Evolutionary conservation across 371 early-diverging fungal genomes (phyloP).

Genomic region (Mortierella sp.): DNA sequence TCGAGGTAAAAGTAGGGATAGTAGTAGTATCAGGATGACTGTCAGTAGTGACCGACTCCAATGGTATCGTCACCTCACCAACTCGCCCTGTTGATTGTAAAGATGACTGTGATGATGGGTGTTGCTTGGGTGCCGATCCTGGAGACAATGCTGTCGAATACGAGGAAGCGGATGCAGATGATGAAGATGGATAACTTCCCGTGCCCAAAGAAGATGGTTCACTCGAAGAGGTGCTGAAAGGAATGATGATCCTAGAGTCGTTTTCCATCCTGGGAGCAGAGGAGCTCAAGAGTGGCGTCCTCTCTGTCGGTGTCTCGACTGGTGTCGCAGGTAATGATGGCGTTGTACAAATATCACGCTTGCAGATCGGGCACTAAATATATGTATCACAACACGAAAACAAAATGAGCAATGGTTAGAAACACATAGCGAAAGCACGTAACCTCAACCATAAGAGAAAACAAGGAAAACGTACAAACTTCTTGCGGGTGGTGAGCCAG

Average conservation of each 20-base stretch:
- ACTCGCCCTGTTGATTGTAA: not conserved
- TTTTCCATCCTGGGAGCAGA: not conserved
- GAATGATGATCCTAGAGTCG: not conserved
- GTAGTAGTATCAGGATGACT: not conserved
- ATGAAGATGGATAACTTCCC: not conserved
- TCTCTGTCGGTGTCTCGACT: conserved; percentile 47
- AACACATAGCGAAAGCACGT: too few relatives aligned
- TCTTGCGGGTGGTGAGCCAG: conserved; percentile 87
- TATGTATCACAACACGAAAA: not conserved
- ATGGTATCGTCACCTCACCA: conserved; percentile 1
- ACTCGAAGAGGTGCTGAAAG: not conserved
- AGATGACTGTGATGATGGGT: not conserved
- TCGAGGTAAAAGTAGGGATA: too few relatives aligned
- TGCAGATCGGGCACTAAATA: conserved; percentile 83
- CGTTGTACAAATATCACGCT: conserved; percentile 71
- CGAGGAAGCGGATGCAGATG: not conserved
- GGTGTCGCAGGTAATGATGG: not conserved
- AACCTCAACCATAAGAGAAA: not conserved
- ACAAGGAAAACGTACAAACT: conserved; percentile 68
- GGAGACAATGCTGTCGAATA: not conserved
- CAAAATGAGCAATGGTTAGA: not conserved
- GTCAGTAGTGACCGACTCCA: not conserved
- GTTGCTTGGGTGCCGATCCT: not conserved
- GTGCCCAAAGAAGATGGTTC: not conserved
- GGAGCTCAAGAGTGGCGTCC: conserved; percentile 55